These are phyloP conservation scores for Stropharia rugosoannulata DNA, from an alignment of 768 basidiomycete genomes.

Conservation along the genomic window DNA sequence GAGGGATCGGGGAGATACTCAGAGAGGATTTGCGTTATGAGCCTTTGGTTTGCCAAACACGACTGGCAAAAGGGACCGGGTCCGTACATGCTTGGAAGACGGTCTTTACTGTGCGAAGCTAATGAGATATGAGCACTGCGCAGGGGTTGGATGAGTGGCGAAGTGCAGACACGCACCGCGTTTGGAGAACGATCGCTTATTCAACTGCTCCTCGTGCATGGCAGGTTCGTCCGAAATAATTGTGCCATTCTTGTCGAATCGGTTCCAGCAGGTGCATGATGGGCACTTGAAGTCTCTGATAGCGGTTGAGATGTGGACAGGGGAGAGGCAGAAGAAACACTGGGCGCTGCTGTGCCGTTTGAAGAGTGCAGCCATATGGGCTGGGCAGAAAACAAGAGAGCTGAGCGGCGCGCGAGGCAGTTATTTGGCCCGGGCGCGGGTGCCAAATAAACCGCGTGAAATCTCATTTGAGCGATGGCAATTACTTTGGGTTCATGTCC, in stretches of 20 bases:
- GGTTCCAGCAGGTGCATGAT: slow-evolving; percentile 73
- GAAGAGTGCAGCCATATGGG: slow-evolving; percentile 45
- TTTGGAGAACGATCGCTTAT: slow-evolving; percentile 65
- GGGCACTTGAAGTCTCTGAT: slow-evolving; percentile 63
- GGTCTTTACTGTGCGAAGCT: slow-evolving; percentile 73
- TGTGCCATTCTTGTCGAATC: slow-evolving; percentile 67
- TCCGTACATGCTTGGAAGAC: slow-evolving; percentile 61
- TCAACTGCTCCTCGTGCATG: slow-evolving; percentile 80
- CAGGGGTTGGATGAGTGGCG: neutral
- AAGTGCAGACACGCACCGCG: slow-evolving; percentile 48
- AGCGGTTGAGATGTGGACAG: slow-evolving; percentile 41
- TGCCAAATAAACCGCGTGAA: slow-evolving; percentile 4
- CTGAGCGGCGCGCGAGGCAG: slow-evolving; percentile 5
- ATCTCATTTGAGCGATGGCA: neutral
- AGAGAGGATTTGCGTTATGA: slow-evolving; percentile 82
- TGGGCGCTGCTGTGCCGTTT: slow-evolving; percentile 46
- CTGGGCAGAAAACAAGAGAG: neutral
- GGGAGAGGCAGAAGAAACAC: slow-evolving; percentile 76
- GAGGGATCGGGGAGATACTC: slow-evolving; percentile 83
- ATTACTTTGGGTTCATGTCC: neutral
- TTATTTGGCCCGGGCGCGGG: slow-evolving; percentile 11
- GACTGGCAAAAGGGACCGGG: slow-evolving; percentile 77
- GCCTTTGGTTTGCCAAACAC: slow-evolving; percentile 91
- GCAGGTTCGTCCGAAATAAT: slow-evolving; percentile 86
- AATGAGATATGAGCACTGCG: neutral